phyloP scores from a whole-genome alignment of 2,329 filamentous ascomycete species.

The Triangularia verruculosa region DNA sequence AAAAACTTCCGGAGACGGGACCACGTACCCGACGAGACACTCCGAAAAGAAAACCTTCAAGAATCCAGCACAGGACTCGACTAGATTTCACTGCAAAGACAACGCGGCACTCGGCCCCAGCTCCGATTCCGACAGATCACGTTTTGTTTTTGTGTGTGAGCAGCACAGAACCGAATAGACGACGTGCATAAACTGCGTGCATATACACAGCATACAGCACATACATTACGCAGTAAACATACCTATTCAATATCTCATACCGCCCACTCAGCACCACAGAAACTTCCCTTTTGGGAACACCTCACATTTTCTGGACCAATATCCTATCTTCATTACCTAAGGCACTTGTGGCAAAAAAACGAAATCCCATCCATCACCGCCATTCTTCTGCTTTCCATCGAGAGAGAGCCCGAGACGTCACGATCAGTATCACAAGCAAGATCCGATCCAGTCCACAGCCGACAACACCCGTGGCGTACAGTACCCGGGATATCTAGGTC shows the following conservation, averaged over 20 bases:
- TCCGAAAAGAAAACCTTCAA: background rate
- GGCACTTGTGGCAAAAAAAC: background rate
- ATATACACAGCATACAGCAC: background rate
- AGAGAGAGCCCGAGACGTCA: background rate
- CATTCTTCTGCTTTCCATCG: background rate
- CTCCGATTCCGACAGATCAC: background rate
- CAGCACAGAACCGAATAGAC: background rate
- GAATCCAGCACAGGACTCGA: no score
- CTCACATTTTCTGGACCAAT: background rate
- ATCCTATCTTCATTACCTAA: no score
- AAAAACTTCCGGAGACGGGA: background rate
- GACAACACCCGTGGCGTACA: background rate
- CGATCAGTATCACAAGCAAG: background rate
- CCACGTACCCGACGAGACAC: background rate
- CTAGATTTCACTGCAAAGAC: no score
- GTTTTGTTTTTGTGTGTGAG: no score
- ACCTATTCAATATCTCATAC: background rate
- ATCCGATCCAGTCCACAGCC: background rate
- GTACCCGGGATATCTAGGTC: background rate
- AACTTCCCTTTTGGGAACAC: background rate
- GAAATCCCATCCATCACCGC: background rate
- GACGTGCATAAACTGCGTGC: background rate
- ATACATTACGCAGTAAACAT: background rate
- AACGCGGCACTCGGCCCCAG: background rate
- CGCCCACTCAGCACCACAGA: background rate